phyloP scores from a whole-genome alignment of 768 basidiomycete genomes.

The Exsudoporus frostii region DNA sequence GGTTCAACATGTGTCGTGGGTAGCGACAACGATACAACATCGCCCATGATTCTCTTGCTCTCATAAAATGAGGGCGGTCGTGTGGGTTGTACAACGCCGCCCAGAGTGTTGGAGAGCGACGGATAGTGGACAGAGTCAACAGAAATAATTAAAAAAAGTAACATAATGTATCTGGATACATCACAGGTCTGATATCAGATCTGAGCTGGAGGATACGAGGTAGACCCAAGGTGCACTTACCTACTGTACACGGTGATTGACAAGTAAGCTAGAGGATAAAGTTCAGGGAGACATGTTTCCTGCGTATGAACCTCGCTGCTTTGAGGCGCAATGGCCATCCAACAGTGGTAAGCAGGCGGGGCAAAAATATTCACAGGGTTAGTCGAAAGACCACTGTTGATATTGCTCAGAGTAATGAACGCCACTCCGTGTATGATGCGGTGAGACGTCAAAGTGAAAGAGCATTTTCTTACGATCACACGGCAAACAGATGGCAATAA shows the following conservation, averaged over 20 bases:
- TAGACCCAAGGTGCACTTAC: slow-evolving; percentile 13
- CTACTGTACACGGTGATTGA: neutral
- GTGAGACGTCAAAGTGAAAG: slow-evolving; percentile 87
- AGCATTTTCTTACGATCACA: slow-evolving; percentile 37
- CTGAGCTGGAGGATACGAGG: neutral
- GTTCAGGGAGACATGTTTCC: slow-evolving; percentile 35
- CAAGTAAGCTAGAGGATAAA: neutral
- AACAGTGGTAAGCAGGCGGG: slow-evolving; percentile 32
- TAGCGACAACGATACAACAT: slow-evolving; percentile 23
- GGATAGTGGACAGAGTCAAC: neutral
- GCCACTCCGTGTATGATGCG: slow-evolving; percentile 58
- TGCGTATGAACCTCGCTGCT: slow-evolving; percentile 50
- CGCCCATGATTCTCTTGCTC: slow-evolving; percentile 61
- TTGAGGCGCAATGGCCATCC: slow-evolving; percentile 25
- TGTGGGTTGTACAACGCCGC: slow-evolving; percentile 64
- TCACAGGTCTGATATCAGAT: neutral
- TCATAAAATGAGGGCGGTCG: slow-evolving; percentile 95
- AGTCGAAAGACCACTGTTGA: slow-evolving; percentile 29
- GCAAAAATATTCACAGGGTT: slow-evolving; percentile 40
- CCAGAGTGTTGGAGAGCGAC: slow-evolving; percentile 96
- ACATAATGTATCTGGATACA: slow-evolving; percentile 3
- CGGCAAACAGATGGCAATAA: slow-evolving; percentile 7
- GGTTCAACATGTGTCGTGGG: slow-evolving; percentile 37
- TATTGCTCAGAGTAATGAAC: slow-evolving; percentile 88
- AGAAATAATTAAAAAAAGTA: neutral